These are phyloP conservation scores for Xylaria grammica DNA, from an alignment of 495 filamentous ascomycete genomes.

Conservation along the genomic window DNA sequence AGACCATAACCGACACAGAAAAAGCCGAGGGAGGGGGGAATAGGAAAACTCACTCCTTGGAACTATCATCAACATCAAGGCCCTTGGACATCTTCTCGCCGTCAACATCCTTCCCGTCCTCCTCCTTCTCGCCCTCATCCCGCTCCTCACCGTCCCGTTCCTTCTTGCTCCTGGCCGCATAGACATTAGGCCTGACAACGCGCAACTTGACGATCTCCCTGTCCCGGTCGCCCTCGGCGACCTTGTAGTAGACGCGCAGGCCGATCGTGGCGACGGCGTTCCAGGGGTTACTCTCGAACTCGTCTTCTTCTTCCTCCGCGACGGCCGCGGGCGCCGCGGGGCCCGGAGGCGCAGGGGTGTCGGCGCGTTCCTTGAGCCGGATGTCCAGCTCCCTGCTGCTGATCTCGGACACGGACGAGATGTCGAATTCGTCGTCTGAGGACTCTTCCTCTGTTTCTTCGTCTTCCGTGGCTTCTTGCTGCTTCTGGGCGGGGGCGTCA, in stretches of 20 bases:
- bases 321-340: slow-evolving; percentile 17
- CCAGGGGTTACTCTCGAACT: slow-evolving; percentile 71
- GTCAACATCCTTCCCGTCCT: slow-evolving; percentile 14
- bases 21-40: neutral
- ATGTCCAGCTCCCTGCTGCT: slow-evolving; percentile 44
- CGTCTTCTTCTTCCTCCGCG: slow-evolving; percentile 36
- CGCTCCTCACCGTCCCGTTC: slow-evolving; percentile 32
- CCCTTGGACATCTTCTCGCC: slow-evolving; percentile 43
- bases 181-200: slow-evolving; percentile 46
- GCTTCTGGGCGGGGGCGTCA: neutral
- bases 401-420: slow-evolving; percentile 44
- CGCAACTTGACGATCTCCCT: slow-evolving; percentile 50
- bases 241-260: slow-evolving; percentile 71
- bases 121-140: slow-evolving; percentile 19
- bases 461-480: neutral
- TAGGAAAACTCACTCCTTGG: slow-evolving; percentile 40
- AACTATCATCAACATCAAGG: slow-evolving; percentile 55
- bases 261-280: slow-evolving; percentile 85
- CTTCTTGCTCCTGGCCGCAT: slow-evolving; percentile 35
- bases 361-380: slow-evolving; percentile 23
- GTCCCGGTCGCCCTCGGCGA: slow-evolving; percentile 57
- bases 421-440: slow-evolving; percentile 32
- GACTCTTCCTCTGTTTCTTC: slow-evolving; percentile 33
- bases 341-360: slow-evolving; percentile 8
- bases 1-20: neutral